Conservation (phyloP, 1,284 basidiomycete species). For the Microbotryum intermedium region DNA sequence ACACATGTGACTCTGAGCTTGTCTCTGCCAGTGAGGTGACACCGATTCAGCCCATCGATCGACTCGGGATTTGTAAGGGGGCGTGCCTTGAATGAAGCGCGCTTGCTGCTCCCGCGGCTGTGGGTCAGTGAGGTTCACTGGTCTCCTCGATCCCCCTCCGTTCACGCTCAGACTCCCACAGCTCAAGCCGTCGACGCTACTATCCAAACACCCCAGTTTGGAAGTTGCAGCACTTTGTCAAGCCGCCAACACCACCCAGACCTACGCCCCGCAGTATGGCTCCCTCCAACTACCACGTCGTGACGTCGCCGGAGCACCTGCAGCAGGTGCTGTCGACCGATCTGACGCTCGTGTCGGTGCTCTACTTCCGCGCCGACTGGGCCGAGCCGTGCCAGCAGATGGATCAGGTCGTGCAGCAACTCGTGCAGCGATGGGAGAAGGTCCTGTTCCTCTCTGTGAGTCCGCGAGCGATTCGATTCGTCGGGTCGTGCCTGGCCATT, state of each 20-base stretch:
- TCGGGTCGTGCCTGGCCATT: slow-evolving; percentile 42
- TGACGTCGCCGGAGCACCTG: slow-evolving; percentile 63
- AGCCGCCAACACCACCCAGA: neutral
- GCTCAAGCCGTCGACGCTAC: too few relatives aligned
- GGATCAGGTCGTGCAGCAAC: slow-evolving; percentile 48
- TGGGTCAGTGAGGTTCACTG: too few relatives aligned
- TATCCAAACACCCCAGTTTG: too few relatives aligned
- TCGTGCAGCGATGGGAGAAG: slow-evolving; percentile 14
- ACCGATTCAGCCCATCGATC: too few relatives aligned
- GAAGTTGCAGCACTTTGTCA: too few relatives aligned
- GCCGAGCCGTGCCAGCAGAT: slow-evolving; percentile 80
- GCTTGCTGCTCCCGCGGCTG: too few relatives aligned
- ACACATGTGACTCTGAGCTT: too few relatives aligned
- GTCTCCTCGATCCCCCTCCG: too few relatives aligned
- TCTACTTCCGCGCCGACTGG: slow-evolving; percentile 92
- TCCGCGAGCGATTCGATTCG: slow-evolving; percentile 52
- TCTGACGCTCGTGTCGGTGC: slow-evolving; percentile 65
- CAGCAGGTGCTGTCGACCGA: slow-evolving; percentile 64
- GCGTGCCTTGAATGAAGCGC: too few relatives aligned
- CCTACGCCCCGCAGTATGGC: neutral
- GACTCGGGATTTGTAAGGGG: too few relatives aligned
- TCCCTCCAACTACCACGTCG: slow-evolving; percentile 34
- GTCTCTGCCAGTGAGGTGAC: too few relatives aligned
- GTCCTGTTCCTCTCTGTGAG: slow-evolving; percentile 35
- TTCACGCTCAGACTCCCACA: too few relatives aligned